Conservation (phyloP, 805 yeast genomes). For the Zygosaccharomyces rouxii region DNA sequence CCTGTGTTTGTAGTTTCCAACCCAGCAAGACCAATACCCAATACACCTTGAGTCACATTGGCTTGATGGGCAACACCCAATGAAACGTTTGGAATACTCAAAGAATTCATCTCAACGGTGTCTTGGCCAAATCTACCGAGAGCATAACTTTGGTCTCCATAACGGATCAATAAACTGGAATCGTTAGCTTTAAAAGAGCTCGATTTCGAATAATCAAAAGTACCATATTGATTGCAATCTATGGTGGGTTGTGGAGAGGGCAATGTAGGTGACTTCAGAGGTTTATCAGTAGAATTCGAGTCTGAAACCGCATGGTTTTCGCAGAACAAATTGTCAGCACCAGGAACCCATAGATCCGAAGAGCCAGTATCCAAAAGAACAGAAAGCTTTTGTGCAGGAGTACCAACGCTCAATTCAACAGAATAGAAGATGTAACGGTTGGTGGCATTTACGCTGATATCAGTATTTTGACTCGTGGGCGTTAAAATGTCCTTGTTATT, state of each 20-base stretch:
- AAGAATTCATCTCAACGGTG: slow-evolving; percentile 48
- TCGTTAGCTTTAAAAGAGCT: slow-evolving; percentile 26
- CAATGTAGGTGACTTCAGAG: not conserved
- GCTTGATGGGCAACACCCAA: slow-evolving; percentile 71
- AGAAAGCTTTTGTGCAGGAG: slow-evolving; percentile 44
- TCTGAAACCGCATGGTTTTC: slow-evolving; percentile 21
- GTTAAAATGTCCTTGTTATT: not conserved
- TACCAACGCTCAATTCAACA: slow-evolving; percentile 47
- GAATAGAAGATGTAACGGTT: slow-evolving; percentile 44
- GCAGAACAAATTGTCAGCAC: slow-evolving; percentile 47
- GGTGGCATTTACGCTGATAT: slow-evolving; percentile 18
- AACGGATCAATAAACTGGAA: slow-evolving; percentile 42
- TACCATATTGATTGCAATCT: slow-evolving; percentile 40
- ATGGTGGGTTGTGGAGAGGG: slow-evolving; percentile 25
- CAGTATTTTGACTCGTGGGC: slow-evolving; percentile 1
- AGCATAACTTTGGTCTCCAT: slow-evolving; percentile 51
- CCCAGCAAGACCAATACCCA: slow-evolving; percentile 68
- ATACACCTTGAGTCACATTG: slow-evolving; percentile 61
- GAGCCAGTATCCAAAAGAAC: slow-evolving; percentile 67
- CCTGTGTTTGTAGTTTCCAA: slow-evolving; percentile 57
- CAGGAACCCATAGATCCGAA: slow-evolving; percentile 54
- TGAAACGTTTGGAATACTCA: slow-evolving; percentile 47
- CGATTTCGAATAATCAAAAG: slow-evolving; percentile 23
- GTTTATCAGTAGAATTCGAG: not conserved
- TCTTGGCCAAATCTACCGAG: slow-evolving; percentile 48